Conservation (phyloP, 2,329 filamentous ascomycete genomes). For the Trichoderma sp. region DNA sequence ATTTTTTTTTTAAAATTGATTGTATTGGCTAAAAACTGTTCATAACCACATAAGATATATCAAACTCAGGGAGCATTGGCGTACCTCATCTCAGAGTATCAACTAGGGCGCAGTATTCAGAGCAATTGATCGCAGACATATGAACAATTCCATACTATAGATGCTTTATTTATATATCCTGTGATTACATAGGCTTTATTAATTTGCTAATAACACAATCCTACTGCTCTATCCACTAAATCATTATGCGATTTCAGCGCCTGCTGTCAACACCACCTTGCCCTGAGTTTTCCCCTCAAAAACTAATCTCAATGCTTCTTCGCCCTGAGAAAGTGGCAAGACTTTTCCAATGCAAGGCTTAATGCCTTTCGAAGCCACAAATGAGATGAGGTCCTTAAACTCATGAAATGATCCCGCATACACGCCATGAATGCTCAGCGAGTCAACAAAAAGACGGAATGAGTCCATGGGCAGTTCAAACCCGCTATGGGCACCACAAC, state of each 20-base stretch:
- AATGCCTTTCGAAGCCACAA: constrained; percentile 11
- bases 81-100: too few species aligned
- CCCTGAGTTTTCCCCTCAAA: neutral
- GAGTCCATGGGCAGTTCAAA: constrained; percentile 23
- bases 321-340: neutral
- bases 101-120: too few species aligned
- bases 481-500: constrained; percentile 13
- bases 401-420: constrained; percentile 16
- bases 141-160: neutral
- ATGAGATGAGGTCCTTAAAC: constrained; percentile 20
- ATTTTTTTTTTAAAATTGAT: too few species aligned
- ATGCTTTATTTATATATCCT: too few species aligned
- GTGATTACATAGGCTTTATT: neutral
- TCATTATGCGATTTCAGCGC: neutral
- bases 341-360: constrained; percentile 20
- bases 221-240: neutral
- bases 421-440: constrained; percentile 20
- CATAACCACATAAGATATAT: too few species aligned
- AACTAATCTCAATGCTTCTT: neutral
- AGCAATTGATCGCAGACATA: neutral
- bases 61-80: too few species aligned
- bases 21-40: too few species aligned
- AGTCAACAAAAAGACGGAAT: constrained; percentile 12
- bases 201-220: neutral
- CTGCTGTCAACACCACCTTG: constrained; percentile 6